A percentile compares a stretch with the other conserved stretches of the same genome.
Conservation (phyloP, 2,329 filamentous ascomycete genomes). For the Penicillium sp. region DNA sequence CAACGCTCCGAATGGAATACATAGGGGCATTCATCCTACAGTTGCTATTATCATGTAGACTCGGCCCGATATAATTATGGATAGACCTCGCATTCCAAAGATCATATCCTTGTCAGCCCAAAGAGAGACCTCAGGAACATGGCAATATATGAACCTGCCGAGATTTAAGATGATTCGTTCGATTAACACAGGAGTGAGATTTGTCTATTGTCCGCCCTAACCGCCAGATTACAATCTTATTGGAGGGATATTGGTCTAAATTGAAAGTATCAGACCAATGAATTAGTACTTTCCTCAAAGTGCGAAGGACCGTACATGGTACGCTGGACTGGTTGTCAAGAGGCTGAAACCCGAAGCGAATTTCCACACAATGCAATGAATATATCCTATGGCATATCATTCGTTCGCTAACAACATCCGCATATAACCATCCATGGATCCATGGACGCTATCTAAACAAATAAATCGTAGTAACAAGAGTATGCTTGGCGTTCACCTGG, state of each 20-base stretch:
- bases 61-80: not conserved
- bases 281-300: not conserved
- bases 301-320: not conserved
- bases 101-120: not conserved
- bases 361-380: not conserved
- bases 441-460: not conserved
- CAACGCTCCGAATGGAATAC: not conserved
- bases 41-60: not conserved
- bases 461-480: not conserved
- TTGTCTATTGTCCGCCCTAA: not conserved
- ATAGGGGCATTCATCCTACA: not conserved
- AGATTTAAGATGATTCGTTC: not conserved
- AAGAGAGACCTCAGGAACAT: not conserved
- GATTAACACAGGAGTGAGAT: not conserved
- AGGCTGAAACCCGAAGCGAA: not conserved
- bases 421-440: not conserved
- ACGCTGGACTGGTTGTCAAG: not conserved
- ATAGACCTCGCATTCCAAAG: not conserved
- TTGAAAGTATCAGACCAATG: not conserved
- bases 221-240: not conserved
- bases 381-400: not conserved
- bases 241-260: not conserved
- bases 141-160: not conserved
- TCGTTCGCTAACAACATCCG: not conserved
- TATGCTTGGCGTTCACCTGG: not conserved